Conservation (phyloP, 345 rosid species). For the Salix koriyanagi region DNA sequence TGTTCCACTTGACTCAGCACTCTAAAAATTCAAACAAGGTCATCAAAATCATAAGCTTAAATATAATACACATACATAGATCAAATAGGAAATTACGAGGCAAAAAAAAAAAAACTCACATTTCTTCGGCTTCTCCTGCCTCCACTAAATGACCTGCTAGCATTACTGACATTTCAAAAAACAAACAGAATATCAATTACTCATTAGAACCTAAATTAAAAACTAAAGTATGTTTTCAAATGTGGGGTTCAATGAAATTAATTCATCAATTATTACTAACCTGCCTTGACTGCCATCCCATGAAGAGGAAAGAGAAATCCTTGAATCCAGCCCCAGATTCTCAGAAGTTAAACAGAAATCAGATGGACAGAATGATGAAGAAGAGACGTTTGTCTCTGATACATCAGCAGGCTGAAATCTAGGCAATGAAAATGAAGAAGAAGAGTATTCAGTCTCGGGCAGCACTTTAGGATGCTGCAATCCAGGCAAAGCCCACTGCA, state of each 20-base stretch:
- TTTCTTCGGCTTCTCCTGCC: conserved; percentile 70
- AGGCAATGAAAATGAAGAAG: conserved; percentile 2
- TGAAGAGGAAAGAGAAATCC: conserved; percentile 57
- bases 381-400: conserved; percentile 8
- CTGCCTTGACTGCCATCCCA: conserved; percentile 63
- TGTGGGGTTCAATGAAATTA: neutral
- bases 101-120: conserved; percentile 35
- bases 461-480: conserved; percentile 42
- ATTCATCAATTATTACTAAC: conserved; percentile 25
- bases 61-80: neutral
- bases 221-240: neutral
- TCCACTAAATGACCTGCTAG: conserved; percentile 61
- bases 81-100: neutral
- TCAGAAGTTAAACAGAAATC: conserved; percentile 58
- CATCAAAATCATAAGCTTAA: neutral
- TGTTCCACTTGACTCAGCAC: conserved; percentile 62
- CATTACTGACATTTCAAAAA: conserved; percentile 27
- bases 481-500: conserved; percentile 82
- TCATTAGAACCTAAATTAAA: conserved; percentile 4
- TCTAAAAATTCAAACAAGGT: conserved; percentile 39
- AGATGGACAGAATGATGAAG: conserved; percentile 45
- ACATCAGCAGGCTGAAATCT: conserved; percentile 7
- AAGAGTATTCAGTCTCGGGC: conserved; percentile 20
- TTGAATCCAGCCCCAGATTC: conserved; percentile 60
- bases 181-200: neutral